phyloP scores from a whole-genome alignment of 495 filamentous ascomycete species.

The Durotheca rogersii region DNA sequence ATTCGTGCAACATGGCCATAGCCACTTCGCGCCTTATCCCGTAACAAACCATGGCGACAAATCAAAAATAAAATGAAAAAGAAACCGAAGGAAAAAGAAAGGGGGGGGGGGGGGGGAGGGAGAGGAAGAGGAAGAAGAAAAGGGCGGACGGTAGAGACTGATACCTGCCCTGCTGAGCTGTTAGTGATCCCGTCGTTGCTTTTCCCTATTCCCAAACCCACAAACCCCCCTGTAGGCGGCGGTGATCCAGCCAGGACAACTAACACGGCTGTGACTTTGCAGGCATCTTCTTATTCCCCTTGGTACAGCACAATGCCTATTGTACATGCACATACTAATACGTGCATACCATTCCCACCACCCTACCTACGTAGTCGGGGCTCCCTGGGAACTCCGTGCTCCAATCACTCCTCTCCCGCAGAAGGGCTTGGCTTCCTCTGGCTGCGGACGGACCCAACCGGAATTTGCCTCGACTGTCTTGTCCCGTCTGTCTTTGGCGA shows the following conservation, averaged over 20 bases:
- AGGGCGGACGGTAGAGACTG: background rate
- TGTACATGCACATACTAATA: background rate
- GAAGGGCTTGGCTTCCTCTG: constrained; percentile 26
- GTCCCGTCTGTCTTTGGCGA: constrained; percentile 4
- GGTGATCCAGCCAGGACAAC: background rate
- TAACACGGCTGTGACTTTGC: too few species aligned
- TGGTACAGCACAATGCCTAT: too few species aligned
- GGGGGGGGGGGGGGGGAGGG: background rate
- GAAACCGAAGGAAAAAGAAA: constrained; percentile 2
- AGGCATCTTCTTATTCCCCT: too few species aligned
- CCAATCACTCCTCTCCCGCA: constrained; percentile 19
- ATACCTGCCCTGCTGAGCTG: background rate
- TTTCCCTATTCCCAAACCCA: background rate
- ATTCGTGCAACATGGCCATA: constrained; percentile 12
- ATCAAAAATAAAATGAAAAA: too few species aligned
- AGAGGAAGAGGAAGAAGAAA: background rate
- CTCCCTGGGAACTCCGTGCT: constrained; percentile 9
- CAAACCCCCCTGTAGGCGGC: too few species aligned
- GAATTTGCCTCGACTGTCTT: constrained; percentile 17
- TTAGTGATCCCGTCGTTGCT: background rate
- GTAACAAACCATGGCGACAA: too few species aligned
- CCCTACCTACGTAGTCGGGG: background rate
- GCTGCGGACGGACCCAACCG: constrained; percentile 11
- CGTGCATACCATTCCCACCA: background rate
- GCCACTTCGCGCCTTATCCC: constrained; percentile 6